phyloP scores from a whole-genome alignment of 768 basidiomycete genomes.

The Leucocoprinus leucothites region DNA sequence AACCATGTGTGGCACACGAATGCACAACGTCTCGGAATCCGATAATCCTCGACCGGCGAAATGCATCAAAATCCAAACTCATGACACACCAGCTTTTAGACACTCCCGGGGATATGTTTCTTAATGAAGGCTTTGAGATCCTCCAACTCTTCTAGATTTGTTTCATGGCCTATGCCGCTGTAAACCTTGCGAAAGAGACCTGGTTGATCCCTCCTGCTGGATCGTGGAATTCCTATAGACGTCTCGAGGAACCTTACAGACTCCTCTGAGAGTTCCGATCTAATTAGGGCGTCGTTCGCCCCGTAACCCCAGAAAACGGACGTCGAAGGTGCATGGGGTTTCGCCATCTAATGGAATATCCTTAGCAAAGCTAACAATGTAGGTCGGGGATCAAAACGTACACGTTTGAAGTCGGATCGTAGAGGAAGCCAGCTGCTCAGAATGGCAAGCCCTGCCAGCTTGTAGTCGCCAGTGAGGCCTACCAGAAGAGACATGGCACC shows the following conservation, averaged over 20 bases:
- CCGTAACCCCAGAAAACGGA: slow-evolving; percentile 92
- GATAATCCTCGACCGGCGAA: background rate
- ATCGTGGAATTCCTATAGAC: slow-evolving; percentile 47
- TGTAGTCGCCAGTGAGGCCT: slow-evolving; percentile 62
- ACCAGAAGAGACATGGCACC: slow-evolving; percentile 76
- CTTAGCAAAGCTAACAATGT: slow-evolving; percentile 7
- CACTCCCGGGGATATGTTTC: slow-evolving; percentile 40
- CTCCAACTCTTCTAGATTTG: slow-evolving; percentile 59
- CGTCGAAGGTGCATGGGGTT: slow-evolving; percentile 52
- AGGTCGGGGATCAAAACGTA: slow-evolving; percentile 28
- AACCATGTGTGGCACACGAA: background rate
- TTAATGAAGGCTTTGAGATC: slow-evolving; percentile 73
- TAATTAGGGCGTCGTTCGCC: slow-evolving; percentile 69
- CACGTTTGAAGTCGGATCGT: slow-evolving; percentile 59
- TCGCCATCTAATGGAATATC: slow-evolving; percentile 47
- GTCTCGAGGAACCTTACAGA: slow-evolving; percentile 58
- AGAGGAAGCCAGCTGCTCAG: slow-evolving; percentile 84
- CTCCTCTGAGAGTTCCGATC: slow-evolving; percentile 44
- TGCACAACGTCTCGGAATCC: background rate
- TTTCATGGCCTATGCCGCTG: slow-evolving; percentile 63
- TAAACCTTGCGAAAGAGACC: slow-evolving; percentile 73
- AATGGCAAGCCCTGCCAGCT: slow-evolving; percentile 67
- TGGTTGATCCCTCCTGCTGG: slow-evolving; percentile 32
- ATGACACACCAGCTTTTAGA: background rate
- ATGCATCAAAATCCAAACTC: background rate